Evolutionary conservation across 176 grass and related monocot genomes (phyloP), one percentile per base, ranked within the genome.

Genomic region (Poa pratensis): DNA sequence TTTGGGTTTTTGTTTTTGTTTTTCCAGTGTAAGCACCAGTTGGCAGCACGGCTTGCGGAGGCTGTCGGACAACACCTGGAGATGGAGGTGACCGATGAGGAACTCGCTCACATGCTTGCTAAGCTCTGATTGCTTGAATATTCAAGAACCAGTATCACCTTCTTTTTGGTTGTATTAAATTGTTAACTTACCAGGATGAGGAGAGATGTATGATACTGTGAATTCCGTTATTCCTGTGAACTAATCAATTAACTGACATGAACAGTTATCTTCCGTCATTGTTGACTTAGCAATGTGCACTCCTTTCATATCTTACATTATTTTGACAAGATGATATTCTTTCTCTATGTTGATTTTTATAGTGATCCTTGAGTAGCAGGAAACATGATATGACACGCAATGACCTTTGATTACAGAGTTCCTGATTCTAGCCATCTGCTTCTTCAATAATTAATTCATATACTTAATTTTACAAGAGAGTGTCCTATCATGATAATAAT

Each of bases 31-130:
- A 99, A 99, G 84, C 96, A 96, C 82, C 97, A 99, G 80, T 88
- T 99, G 90, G 94, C 97, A 28, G 96, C 96, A 5, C 91, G 90
- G 26, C 88, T 99, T 72, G 96, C 91, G 64, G 96, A 96, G 54
- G 96, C 96, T 16, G 86, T 94, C 7, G 90, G 94, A 9, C 76
- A 78, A 43, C 81, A 92, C 58, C 63, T 82, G 58, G 91, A 92
- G 35, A 42, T 96, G 51, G 88, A 96, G 79, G 91, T 99, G 69
- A 91, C 80, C 0, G 96, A 94, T 75, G 94, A 92, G 53, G 88
- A 94, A 60, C 86, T 99, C 5, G 96, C 90, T 26, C 63, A 88
- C 45, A 98, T 98, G 96, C 91, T 95, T 87, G 78, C 90, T 22
- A 94, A 92, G 32, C 85, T 99, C 40, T 99, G 85, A 95, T 68